Evolutionary conservation across 2,329 filamentous ascomycete genomes (phyloP), one percentile per base, ranked within the genome.

Genomic region (Achaetomium macrosporum): DNA sequence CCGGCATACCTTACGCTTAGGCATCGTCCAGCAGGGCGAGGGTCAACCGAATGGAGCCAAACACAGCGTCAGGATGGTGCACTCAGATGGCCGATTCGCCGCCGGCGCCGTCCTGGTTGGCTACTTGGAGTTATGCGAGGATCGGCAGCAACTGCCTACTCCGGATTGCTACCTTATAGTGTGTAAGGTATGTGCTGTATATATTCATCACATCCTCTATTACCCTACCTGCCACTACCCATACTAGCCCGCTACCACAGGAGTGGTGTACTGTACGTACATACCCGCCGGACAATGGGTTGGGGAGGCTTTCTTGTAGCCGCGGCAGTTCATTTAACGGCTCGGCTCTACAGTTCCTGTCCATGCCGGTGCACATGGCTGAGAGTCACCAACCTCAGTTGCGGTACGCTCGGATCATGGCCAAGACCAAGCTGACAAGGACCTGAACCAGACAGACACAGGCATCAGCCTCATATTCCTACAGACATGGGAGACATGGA

Each of bases 71-170:
- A 16, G 20, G 16, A 40, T 29, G 41, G 16, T 36, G 42, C 37
- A 29, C 30, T 47, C 42, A 15, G n/a, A 37, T 12, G 44, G 15
- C 44, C 29, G 16, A 17, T 44, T 44, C 45, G 45, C 45, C 45
- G 51, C 40, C 35, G 35, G 16, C 25, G 19, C 33, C 6, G 29
- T 41, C 7, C 39, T 45, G 31, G 43, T 47, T 41, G 30, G 43
- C 15, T 42, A 3, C 41, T 36, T 10, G 17, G 17, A 39, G 29
- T 33, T 30, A 15, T 29, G 41, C 17, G 35, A n/a, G 1, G 51
- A 53, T 53, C 51, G 41, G 51, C 45, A 42, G n/a, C 36, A 40
- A 16, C 49, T 51, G 42, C 43, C 39, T 43, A n/a, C n/a, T 35
- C 15, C n/a, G 13, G 4, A 36, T 15, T 36, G n/a, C n/a, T n/a